Evolutionary conservation across 1,139 yeast genomes (phyloP), one percentile per base, ranked within the genome.

Genomic region (Yamadazyma sp.): DNA sequence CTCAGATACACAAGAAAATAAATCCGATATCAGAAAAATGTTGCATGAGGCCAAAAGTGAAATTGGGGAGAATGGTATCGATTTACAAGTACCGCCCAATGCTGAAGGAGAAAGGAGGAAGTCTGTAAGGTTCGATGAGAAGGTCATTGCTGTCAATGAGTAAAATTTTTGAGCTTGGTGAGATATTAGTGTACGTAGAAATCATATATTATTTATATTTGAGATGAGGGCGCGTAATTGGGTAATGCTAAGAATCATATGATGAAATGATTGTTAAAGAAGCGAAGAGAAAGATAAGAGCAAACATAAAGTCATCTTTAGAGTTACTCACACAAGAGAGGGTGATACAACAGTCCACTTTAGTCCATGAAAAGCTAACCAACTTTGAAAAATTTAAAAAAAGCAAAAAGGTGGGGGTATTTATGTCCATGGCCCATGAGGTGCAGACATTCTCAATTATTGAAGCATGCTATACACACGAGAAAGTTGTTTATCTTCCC

Each of bases 121-220:
- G 51, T 81, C 88, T 5, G 92, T 85, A 3, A 68, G 89, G 44
- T 85, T 85, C 54, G 87, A 83, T 48, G 84, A 80, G 47, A 74
- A 75, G 46, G 87, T 81, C 3, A 50, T 58, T 3, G 58, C 61
- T 15, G 61, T 58, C 17, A 51, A 48, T 38, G 52, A 53, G 11
- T 28, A 15, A 28, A 8, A 9, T 9, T 5, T 10, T 9, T 5
- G 17, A 14, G n/a, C n/a, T n/a, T n/a, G n/a, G n/a, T n/a, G n/a
- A n/a, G n/a, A n/a, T n/a, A n/a, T n/a, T n/a, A n/a, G n/a, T n/a
- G n/a, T n/a, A n/a, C n/a, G n/a, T n/a, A n/a, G n/a, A n/a, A n/a
- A n/a, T n/a, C n/a, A n/a, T n/a, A n/a, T n/a, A n/a, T n/a, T 20
- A 5, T 20, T 20, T 20, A 8, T 20, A 20, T 6, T 20, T 8